Conservation (phyloP, 2,329 filamentous ascomycete genomes). For the Thyridium curvatum region DNA sequence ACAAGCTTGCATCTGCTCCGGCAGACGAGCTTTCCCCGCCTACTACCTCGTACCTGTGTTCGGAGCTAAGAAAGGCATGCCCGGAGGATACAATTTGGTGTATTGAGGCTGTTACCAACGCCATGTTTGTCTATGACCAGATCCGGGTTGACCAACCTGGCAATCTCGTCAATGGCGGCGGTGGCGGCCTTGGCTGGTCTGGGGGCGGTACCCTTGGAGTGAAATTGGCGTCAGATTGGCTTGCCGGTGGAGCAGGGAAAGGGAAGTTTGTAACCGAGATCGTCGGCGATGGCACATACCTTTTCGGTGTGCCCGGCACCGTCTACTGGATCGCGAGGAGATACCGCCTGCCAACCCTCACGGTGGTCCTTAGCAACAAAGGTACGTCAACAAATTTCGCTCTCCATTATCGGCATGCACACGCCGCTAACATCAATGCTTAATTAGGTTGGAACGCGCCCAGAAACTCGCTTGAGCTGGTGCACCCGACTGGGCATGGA, state of each 20-base stretch:
- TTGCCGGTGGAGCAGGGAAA: no score
- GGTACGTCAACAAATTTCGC: no score
- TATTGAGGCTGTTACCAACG: conserved; percentile 72
- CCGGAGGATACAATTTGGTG: conserved; percentile 69
- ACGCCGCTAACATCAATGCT: no score
- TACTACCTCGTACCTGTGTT: no score
- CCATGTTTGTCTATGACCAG: conserved; percentile 59
- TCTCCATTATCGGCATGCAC: no score
- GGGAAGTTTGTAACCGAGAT: conserved; percentile 46
- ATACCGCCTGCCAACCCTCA: conserved; percentile 47
- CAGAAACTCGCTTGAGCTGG: conserved; percentile 46
- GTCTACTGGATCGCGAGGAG: conserved; percentile 50
- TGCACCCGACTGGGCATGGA: conserved; percentile 51
- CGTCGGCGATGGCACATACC: conserved; percentile 49
- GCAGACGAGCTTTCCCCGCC: no score
- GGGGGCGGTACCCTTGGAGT: conserved; percentile 71
- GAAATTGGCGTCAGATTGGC: conserved; percentile 54
- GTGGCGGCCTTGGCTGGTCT: conserved; percentile 75
- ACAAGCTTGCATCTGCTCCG: no score
- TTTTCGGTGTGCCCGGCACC: conserved; percentile 48
- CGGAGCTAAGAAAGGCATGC: no score
- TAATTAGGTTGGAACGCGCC: conserved; percentile 52
- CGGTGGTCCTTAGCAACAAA: conserved; percentile 47
- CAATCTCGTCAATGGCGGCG: conserved; percentile 76
- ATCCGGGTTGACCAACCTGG: conserved; percentile 62